These are phyloP conservation scores for Crithidia brevicula DNA, from an alignment of 208 protist genomes.

Conservation along the genomic window DNA sequence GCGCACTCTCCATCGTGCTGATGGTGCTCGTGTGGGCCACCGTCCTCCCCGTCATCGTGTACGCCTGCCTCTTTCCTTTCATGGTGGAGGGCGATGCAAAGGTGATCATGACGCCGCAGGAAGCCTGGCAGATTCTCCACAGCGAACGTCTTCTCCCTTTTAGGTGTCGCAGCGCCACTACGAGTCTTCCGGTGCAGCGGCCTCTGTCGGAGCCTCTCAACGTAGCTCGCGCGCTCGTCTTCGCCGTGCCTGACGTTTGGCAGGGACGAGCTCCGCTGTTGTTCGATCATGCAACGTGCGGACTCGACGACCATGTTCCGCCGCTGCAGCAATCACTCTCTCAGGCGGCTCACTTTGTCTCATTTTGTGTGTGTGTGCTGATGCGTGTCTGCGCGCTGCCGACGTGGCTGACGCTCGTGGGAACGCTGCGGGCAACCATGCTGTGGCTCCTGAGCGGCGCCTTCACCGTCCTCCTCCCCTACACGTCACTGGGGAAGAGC, in stretches of 20 bases:
- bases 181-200: not conserved
- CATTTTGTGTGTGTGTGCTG: constrained; percentile 17
- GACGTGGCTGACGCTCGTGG: constrained; percentile 27
- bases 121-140: constrained; percentile 21
- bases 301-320: not conserved
- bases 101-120: constrained; percentile 15
- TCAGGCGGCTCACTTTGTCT: not conserved
- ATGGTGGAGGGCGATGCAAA: constrained; percentile 22
- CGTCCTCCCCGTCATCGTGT: constrained; percentile 17
- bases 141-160: constrained; percentile 25
- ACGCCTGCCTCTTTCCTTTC: constrained; percentile 28
- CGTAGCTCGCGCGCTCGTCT: constrained; percentile 20
- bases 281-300: constrained; percentile 22
- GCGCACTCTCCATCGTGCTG: constrained; percentile 6
- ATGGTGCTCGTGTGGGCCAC: constrained; percentile 15
- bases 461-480: constrained; percentile 15
- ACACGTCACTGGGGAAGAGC: constrained; percentile 3
- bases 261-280: not conserved
- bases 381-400: constrained; percentile 20
- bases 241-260: constrained; percentile 15
- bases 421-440: constrained; percentile 11
- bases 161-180: not conserved
- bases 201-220: constrained; percentile 27
- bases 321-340: not conserved
- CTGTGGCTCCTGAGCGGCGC: constrained; percentile 23